A percentile compares a stretch with the other conserved stretches of the same genome.
These are phyloP conservation scores for Pontederia crassipes DNA, from an alignment of 176 grass and related monocot species.

Conservation along the genomic window DNA sequence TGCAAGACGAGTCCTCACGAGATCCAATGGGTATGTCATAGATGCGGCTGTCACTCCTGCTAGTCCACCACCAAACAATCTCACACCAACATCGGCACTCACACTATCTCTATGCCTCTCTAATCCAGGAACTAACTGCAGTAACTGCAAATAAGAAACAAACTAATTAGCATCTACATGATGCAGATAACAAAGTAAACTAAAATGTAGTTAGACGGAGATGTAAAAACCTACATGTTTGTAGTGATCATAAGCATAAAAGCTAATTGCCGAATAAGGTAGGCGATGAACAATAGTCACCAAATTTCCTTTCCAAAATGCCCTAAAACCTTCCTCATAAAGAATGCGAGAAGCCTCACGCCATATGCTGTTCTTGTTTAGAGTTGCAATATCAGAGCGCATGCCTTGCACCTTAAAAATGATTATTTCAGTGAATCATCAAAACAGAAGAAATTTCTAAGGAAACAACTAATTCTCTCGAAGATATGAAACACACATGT, in stretches of 20 bases:
- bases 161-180: too few species aligned
- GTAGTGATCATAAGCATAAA: conserved; percentile 86
- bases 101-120: conserved; percentile 54
- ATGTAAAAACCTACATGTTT: conserved; percentile 42
- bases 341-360: conserved; percentile 70
- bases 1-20: conserved; percentile 83
- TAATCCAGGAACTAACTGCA: conserved; percentile 64
- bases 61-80: conserved; percentile 70
- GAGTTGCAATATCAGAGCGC: conserved; percentile 61
- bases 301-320: conserved; percentile 98
- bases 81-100: conserved; percentile 62
- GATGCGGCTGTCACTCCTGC: conserved; percentile 93
- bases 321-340: conserved; percentile 75
- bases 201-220: not conserved
- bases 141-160: conserved; percentile 27
- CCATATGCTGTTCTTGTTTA: conserved; percentile 62
- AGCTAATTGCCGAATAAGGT: conserved; percentile 93
- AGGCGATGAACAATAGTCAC: conserved; percentile 90
- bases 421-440: too few species aligned
- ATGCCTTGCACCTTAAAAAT: conserved; percentile 79
- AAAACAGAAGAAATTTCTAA: too few species aligned
- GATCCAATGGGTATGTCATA: conserved; percentile 79
- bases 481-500: too few species aligned
- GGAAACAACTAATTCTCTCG: too few species aligned
- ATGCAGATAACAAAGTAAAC: not conserved